Evolutionary conservation across 257 asterid species (phyloP).

Genomic region (Penstemon newberryi): DNA sequence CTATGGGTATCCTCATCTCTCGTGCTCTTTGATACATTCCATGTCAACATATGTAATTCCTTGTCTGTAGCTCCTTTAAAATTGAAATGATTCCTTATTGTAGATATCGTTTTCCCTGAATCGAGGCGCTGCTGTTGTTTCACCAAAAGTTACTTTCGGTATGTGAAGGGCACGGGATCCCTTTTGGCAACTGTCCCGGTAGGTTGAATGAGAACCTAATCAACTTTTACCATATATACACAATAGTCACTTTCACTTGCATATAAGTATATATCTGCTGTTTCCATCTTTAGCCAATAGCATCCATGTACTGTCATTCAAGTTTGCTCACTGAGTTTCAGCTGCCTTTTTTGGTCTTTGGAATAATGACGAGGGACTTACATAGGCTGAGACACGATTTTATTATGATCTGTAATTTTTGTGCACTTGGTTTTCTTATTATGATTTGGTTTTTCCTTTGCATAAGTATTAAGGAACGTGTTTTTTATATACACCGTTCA

Average conservation of each 20-base stretch:
- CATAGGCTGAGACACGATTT: not conserved
- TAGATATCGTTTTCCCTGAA: slow-evolving; percentile 89
- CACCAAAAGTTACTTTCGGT: slow-evolving; percentile 91
- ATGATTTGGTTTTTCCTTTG: not conserved
- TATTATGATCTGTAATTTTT: not conserved
- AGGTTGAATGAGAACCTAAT: slow-evolving; percentile 28
- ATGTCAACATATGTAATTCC: slow-evolving; percentile 20
- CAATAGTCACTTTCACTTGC: slow-evolving; percentile 1
- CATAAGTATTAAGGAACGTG: not conserved
- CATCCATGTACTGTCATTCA: slow-evolving; percentile 5
- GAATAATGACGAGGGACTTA: not conserved
- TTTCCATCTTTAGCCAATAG: slow-evolving; percentile 1
- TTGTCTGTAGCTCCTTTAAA: slow-evolving; percentile 19
- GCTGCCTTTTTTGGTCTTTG: slow-evolving; percentile 7
- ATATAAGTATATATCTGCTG: not conserved
- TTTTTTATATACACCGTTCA: not conserved
- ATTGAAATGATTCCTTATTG: slow-evolving; percentile 29
- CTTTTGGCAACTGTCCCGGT: slow-evolving; percentile 77
- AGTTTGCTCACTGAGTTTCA: slow-evolving; percentile 4
- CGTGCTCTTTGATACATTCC: slow-evolving; percentile 8
- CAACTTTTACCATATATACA: slow-evolving; percentile 1
- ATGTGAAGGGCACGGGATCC: slow-evolving; percentile 94
- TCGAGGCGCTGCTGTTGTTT: slow-evolving; percentile 94
- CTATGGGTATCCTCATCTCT: slow-evolving; percentile 82
- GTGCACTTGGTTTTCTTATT: not conserved